A percentile compares a stretch with the other conserved stretches of the same genome.
phyloP scores from a whole-genome alignment of 116 monocot genomes.

The Iris pallida region DNA sequence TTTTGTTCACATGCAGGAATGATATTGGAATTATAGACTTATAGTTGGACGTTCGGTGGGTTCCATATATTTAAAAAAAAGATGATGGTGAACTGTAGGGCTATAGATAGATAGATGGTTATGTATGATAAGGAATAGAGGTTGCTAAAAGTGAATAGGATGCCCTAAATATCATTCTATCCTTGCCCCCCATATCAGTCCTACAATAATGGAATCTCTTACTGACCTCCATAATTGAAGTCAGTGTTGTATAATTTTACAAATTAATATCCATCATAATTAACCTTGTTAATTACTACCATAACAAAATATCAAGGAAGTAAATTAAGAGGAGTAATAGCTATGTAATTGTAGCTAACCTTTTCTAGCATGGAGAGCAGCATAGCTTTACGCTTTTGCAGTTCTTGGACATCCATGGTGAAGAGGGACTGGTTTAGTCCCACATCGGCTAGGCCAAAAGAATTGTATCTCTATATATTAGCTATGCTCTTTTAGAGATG shows the following conservation, averaged over 20 bases:
- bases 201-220: no score
- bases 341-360: constrained; percentile 32
- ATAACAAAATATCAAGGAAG: no score
- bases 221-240: no score
- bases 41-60: constrained; percentile 13
- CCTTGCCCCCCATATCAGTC: no score
- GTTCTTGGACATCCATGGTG: constrained; percentile 20
- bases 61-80: constrained; percentile 15
- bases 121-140: constrained; percentile 25
- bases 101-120: not conserved
- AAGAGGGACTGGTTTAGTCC: constrained; percentile 1
- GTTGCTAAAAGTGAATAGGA: constrained; percentile 50
- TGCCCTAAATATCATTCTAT: not conserved
- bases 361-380: constrained; percentile 57
- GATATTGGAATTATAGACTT: not conserved
- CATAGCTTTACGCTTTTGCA: constrained; percentile 36
- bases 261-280: no score
- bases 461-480: no score
- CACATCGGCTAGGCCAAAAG: no score
- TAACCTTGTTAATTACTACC: no score
- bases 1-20: not conserved
- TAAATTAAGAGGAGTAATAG: not conserved
- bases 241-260: no score
- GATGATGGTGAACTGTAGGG: not conserved
- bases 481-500: no score